Conservation (phyloP, 352 stramenopile species). For the Pythium rhizo-oryzae region DNA sequence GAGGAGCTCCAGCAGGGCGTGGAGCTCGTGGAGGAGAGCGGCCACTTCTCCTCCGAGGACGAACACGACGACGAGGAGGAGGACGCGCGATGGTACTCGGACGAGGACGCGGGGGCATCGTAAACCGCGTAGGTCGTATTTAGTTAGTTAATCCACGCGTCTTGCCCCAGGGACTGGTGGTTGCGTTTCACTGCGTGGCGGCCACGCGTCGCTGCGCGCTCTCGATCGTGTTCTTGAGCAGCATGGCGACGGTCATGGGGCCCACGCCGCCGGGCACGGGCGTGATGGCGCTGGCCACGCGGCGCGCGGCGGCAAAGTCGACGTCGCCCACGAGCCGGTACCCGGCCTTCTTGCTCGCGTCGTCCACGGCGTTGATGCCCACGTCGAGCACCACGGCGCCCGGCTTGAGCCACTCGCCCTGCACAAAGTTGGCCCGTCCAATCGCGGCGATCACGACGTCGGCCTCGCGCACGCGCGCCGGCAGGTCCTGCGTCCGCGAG, state of each 20-base stretch:
- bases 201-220: conserved; percentile 42
- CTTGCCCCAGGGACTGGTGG: no score
- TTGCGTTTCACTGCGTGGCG: no score
- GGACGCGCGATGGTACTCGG: not conserved
- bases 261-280: conserved; percentile 96
- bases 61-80: conserved; percentile 30
- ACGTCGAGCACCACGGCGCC: conserved; percentile 98
- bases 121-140: not conserved
- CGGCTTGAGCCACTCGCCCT: conserved; percentile 96
- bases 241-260: conserved; percentile 98
- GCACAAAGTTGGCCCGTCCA: conserved; percentile 93
- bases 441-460: conserved; percentile 98
- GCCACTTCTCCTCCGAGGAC: conserved; percentile 72
- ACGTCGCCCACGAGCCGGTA: conserved; percentile 98
- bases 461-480: conserved; percentile 70
- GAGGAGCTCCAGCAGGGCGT: conserved; percentile 70
- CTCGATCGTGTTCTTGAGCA: conserved; percentile 85
- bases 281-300: conserved; percentile 94
- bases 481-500: conserved; percentile 92
- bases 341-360: conserved; percentile 63
- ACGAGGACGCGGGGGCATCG: conserved; percentile 1
- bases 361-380: conserved; percentile 97
- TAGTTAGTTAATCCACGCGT: not conserved
- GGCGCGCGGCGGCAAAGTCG: conserved; percentile 86
- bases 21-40: conserved; percentile 75